Evolutionary conservation across 1,284 basidiomycete genomes (phyloP), one percentile per base, ranked within the genome.

Genomic region (Wallemia mellicola): DNA sequence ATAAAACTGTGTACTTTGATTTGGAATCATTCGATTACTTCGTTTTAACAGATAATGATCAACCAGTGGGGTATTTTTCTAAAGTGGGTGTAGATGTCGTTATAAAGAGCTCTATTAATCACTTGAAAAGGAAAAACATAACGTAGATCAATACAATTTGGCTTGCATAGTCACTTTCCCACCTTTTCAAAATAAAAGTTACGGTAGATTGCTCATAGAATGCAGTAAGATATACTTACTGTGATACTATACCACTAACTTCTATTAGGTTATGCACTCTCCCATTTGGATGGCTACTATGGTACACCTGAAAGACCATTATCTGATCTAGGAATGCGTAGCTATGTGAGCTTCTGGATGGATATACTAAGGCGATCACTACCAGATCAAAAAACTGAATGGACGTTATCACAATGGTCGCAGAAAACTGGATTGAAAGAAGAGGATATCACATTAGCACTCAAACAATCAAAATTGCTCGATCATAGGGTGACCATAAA

Each of bases 121-220:
- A n/a, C n/a, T n/a, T n/a, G n/a, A n/a, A n/a, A n/a, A n/a, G n/a
- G 85, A 92, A 96, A 71, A 96, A 96, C 69, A 68, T 83, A 24
- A 92, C 88, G 1, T 94, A 88, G 92, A 98, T 65, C 86, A 91
- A 65, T 95, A 91, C 72, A 99, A 98, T 67, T 76, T 99, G 17
- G 92, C 92, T 1, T 94, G 88, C 70, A 99, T 98, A 65, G 81
- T 96, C 63, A 87, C 86, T 1, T 79, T 98, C 60, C 94, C 92
- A 1, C 92, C 89, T 17, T 89, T 82, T 67, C 92, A 96, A 68
- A 77, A 81, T 63, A 78, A 81, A 65, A 84, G 88, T 5, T 96
- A 84, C 66, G 92, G 91, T 2, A 91, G 87, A 73, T 78, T 98
- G 33, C 77, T 98, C 76, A 96, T 98, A 66, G 92, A 99, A 72